A percentile compares a stretch with the other conserved stretches of the same genome.
Conservation (phyloP, 1,139 yeast genomes). For the Nadsonia commutata region DNA sequence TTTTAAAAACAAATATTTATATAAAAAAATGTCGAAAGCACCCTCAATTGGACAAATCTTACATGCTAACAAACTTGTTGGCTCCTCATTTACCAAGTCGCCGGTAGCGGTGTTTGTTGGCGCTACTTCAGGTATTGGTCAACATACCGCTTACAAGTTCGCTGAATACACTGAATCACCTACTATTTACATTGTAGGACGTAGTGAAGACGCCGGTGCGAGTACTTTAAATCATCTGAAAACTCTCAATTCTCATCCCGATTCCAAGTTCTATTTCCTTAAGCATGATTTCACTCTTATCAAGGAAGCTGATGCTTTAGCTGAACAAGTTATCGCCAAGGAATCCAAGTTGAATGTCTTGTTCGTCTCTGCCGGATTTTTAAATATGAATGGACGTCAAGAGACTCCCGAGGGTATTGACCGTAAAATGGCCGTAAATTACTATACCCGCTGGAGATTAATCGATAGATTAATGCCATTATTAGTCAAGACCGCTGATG, state of each 20-base stretch:
- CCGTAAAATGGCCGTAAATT: slow-evolving; percentile 15
- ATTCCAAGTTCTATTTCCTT: slow-evolving; percentile 15
- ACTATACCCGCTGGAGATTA: slow-evolving; percentile 19
- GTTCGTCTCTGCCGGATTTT: slow-evolving; percentile 15
- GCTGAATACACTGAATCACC: slow-evolving; percentile 18
- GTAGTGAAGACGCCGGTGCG: slow-evolving; percentile 15
- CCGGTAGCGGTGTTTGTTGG: slow-evolving; percentile 21
- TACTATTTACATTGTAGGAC: slow-evolving; percentile 20
- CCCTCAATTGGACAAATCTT: neutral
- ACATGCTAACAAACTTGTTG: neutral
- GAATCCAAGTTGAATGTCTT: slow-evolving; percentile 18
- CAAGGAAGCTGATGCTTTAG: slow-evolving; percentile 15
- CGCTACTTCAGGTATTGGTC: slow-evolving; percentile 22
- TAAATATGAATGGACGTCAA: slow-evolving; percentile 11
- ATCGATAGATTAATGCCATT: slow-evolving; percentile 15
- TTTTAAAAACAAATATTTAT: too few species aligned
- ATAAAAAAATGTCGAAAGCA: too few species aligned
- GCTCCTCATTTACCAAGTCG: neutral
- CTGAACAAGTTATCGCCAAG: slow-evolving; percentile 10
- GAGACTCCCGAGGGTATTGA: slow-evolving; percentile 20
- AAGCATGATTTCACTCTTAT: slow-evolving; percentile 15
- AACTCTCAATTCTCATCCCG: slow-evolving; percentile 13
- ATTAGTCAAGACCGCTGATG: slow-evolving; percentile 14
- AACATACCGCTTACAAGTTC: slow-evolving; percentile 17
- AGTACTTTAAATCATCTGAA: slow-evolving; percentile 13